A percentile compares a stretch with the other conserved stretches of the same genome.
phyloP scores from a whole-genome alignment of 2,329 filamentous ascomycete genomes.

The Aspergillus unguis region DNA sequence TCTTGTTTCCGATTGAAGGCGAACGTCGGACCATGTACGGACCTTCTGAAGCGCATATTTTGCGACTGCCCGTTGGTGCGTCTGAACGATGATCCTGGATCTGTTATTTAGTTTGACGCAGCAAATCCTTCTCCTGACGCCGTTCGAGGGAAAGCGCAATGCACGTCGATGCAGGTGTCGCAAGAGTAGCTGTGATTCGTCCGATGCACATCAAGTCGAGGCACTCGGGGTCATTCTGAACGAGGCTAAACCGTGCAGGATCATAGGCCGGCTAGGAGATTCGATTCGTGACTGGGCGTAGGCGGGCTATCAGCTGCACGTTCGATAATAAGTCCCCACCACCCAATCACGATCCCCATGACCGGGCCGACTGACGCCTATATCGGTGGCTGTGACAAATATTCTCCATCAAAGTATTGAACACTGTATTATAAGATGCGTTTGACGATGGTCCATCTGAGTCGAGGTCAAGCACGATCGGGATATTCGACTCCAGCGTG shows the following conservation, averaged over 20 bases:
- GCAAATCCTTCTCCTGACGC: conserved; percentile 15
- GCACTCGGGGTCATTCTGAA: conserved; percentile 6
- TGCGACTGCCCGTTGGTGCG: conserved; percentile 5
- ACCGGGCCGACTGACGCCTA: conserved; percentile 13
- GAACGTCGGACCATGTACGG: conserved; percentile 17
- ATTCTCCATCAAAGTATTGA: conserved; percentile 1
- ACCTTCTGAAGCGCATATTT: conserved; percentile 12
- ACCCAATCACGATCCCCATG: conserved; percentile 14
- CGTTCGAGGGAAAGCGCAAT: conserved; percentile 20
- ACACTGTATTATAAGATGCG: no score
- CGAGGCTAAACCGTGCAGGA: background rate
- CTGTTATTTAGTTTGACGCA: conserved; percentile 8
- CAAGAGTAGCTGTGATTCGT: conserved; percentile 17
- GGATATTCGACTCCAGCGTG: conserved; percentile 6
- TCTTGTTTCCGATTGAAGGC: conserved; percentile 3
- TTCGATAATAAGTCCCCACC: conserved; percentile 11
- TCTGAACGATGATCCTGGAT: conserved; percentile 10
- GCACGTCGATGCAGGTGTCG: conserved; percentile 23
- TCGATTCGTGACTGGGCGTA: background rate
- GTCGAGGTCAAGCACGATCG: background rate
- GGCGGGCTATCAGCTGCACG: conserved; percentile 23
- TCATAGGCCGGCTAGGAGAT: background rate
- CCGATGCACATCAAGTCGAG: conserved; percentile 16
- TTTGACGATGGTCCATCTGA: background rate
- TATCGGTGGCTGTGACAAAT: conserved; percentile 12